Conservation (phyloP, 2,329 filamentous ascomycete genomes). For the Amesomyces nigricolor region DNA sequence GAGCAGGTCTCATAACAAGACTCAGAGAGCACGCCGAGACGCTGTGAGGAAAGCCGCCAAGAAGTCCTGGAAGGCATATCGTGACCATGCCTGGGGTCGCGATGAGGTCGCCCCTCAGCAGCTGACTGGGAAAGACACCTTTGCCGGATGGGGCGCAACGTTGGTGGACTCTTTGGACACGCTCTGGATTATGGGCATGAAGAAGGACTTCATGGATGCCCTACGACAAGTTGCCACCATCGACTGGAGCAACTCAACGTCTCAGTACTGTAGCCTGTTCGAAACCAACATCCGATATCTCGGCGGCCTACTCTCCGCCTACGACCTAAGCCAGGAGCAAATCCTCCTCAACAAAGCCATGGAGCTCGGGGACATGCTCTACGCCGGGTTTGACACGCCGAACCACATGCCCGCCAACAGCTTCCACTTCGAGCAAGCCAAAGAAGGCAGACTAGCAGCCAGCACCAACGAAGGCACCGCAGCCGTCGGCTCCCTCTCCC, state of each 20-base stretch:
- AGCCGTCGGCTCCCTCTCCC: slow-evolving; percentile 57
- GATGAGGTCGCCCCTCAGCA: slow-evolving; percentile 51
- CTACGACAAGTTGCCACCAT: slow-evolving; percentile 46
- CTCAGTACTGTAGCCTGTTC: slow-evolving; percentile 50
- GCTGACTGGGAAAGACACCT: slow-evolving; percentile 40
- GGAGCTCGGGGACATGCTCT: slow-evolving; percentile 50
- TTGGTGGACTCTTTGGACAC: slow-evolving; percentile 56
- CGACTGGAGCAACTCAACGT: slow-evolving; percentile 47
- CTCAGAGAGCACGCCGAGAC: slow-evolving; percentile 33
- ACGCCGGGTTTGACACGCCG: slow-evolving; percentile 49
- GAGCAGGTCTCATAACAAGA: slow-evolving; percentile 37
- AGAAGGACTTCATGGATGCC: slow-evolving; percentile 50
- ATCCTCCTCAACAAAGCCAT: slow-evolving; percentile 45
- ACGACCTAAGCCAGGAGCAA: slow-evolving; percentile 45
- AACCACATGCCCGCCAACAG: slow-evolving; percentile 46
- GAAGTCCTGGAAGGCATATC: slow-evolving; percentile 49
- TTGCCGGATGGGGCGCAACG: slow-evolving; percentile 53
- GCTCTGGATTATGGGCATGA: slow-evolving; percentile 54
- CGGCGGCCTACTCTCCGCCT: slow-evolving; percentile 47
- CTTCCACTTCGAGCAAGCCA: slow-evolving; percentile 40
- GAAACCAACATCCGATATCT: slow-evolving; percentile 56
- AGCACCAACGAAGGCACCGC: slow-evolving; percentile 38
- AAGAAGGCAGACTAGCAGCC: slow-evolving; percentile 34
- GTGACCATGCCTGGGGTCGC: slow-evolving; percentile 49
- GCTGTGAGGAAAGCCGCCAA: slow-evolving; percentile 37